Percentiles rank a stretch among this genome's conserved stretches.
These are phyloP conservation scores for Candolleomyces eurysporus DNA, from an alignment of 768 basidiomycete species.

Conservation along the genomic window DNA sequence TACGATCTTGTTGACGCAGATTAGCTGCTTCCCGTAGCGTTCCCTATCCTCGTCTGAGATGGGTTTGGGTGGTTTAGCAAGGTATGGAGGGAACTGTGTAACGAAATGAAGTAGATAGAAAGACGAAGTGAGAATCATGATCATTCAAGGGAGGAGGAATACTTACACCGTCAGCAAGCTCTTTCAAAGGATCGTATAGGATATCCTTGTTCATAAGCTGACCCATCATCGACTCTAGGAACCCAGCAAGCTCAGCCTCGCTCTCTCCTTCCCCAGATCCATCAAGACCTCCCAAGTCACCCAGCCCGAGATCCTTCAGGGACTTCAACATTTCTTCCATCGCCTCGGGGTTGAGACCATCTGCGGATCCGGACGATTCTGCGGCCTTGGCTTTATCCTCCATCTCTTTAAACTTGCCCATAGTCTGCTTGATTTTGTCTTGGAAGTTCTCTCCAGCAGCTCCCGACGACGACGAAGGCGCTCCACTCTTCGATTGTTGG, in stretches of 20 bases:
- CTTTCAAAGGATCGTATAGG: conserved; percentile 84
- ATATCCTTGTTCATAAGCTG: conserved; percentile 80
- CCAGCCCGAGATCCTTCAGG: conserved; percentile 38
- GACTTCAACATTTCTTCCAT: conserved; percentile 54
- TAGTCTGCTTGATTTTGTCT: conserved; percentile 64
- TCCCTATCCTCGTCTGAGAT: conserved; percentile 56
- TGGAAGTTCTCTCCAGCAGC: conserved; percentile 46
- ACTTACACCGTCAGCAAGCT: conserved; percentile 66
- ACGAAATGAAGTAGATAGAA: not conserved
- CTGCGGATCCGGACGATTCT: conserved; percentile 20
- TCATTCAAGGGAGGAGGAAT: not conserved
- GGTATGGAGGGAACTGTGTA: conserved; percentile 73
- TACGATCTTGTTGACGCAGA: conserved; percentile 56
- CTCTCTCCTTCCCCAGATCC: conserved; percentile 30
- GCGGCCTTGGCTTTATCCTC: conserved; percentile 53
- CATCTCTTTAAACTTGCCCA: conserved; percentile 71
- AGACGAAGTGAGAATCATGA: not conserved
- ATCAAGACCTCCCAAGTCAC: conserved; percentile 7
- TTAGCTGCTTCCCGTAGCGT: conserved; percentile 64
- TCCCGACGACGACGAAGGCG: not conserved
- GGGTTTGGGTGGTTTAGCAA: conserved; percentile 51
- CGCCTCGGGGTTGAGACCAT: conserved; percentile 29
- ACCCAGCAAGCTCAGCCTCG: conserved; percentile 56
- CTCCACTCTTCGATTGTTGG: not conserved
- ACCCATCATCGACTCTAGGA: conserved; percentile 81